Evolutionary conservation across 305 asterid genomes (phyloP), one percentile per base, ranked within the genome.

Genomic region (Fraxinus angustifolia): DNA sequence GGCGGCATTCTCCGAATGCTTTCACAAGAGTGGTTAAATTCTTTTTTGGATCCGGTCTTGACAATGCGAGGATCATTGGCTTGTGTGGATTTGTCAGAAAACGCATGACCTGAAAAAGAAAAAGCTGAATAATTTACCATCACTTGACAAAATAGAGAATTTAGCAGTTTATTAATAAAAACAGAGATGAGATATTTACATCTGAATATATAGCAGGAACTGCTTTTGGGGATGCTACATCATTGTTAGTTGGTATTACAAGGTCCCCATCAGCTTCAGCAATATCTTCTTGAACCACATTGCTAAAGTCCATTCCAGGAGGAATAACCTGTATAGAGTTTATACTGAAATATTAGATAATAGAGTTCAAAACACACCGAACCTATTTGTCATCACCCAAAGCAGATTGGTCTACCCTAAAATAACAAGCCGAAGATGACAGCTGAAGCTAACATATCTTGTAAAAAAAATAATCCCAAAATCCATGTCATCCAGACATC

Each of bases 241-340:
- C 96, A 1, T 42, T 73, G 78, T 75, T 87, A 34, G 88, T 91
- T 50, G 90, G 87, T 28, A 90, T n/a, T 48, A 83, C 78, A 34
- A 91, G 92, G 71, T 95, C 98, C 16, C 94, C 91, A 79, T 93
- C 98, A 34, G 74, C 84, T 58, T 93, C 98, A 14, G 85, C 75
- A 68, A 75, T 67, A 45, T 93, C 98, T 83, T 92, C 97, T 79
- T 90, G 96, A 83, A 79, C 93, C 14, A 93, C 98, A 81, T 87
- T 95, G 87, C 95, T 92, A 45, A 95, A 95, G 87, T 95, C 98
- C 98, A 95, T 95, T 58, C 98, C 99, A 19, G 98, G 97, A 80
- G 97, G 95, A 83, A 95, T 92, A 76, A 95, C 98, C 98, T 94
- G 85, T 35, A 85, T 35, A 72, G 33, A 33, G 34, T 48, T 33